These are phyloP conservation scores for Stemphylium vesicarium DNA, from an alignment of 2,329 filamentous ascomycete species.

Conservation along the genomic window DNA sequence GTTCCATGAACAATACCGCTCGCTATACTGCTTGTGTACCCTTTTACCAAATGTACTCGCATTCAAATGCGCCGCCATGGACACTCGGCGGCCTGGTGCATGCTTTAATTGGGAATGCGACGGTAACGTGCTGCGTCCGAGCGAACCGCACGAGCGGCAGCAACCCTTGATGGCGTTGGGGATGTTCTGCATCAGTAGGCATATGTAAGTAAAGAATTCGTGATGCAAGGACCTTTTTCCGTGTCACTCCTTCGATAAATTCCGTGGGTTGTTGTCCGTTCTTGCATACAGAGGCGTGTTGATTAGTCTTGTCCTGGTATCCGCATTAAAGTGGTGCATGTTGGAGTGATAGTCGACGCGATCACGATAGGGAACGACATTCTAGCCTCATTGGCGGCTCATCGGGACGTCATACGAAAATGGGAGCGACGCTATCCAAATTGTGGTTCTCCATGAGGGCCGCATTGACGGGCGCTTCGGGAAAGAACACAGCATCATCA, in stretches of 20 bases:
- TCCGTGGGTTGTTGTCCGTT: neutral
- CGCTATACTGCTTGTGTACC: constrained; percentile 37
- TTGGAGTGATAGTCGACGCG: constrained; percentile 5
- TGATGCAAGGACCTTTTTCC: neutral
- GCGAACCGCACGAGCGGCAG: constrained; percentile 27
- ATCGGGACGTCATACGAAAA: constrained; percentile 39
- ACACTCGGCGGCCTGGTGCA: constrained; percentile 10
- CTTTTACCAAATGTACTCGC: constrained; percentile 11
- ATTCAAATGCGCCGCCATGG: constrained; percentile 17
- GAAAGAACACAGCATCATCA: constrained; percentile 19
- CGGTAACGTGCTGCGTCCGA: constrained; percentile 21
- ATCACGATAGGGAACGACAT: constrained; percentile 3
- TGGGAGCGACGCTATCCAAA: constrained; percentile 42
- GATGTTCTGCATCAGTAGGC: constrained; percentile 3
- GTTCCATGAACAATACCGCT: constrained; percentile 28
- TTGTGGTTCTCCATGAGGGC: constrained; percentile 39
- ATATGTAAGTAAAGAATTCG: constrained; percentile 24
- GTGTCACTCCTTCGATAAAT: neutral
- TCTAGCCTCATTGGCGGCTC: constrained; percentile 23
- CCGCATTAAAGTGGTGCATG: constrained; percentile 2
- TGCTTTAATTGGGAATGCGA: constrained; percentile 17
- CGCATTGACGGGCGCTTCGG: constrained; percentile 24
- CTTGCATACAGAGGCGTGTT: neutral
- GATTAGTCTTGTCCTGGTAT: constrained; percentile 8
- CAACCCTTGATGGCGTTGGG: neutral